Evolutionary conservation across 352 stramenopile species (phyloP), one percentile per base, ranked within the genome.

Genomic region (Phytopythium delawarense): DNA sequence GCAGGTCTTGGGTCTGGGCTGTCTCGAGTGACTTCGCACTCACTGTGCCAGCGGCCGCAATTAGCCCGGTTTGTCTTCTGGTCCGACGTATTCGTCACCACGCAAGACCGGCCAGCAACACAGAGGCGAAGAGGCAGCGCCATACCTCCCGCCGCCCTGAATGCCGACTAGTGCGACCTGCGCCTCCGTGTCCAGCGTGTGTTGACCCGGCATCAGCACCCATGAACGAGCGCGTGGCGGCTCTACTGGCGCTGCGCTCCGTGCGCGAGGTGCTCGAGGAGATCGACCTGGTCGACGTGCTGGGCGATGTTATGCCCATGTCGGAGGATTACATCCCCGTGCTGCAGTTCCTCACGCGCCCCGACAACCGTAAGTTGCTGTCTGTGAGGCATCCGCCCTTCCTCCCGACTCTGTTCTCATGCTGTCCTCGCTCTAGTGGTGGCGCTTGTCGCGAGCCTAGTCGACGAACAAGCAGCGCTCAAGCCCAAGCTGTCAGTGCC

Each of bases 301-400:
- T 89, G 35, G 66, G 60, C 35, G 74, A 84, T 35, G 69, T 89
- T 54, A 76, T 74, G 4, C 66, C 72, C 37, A 64, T 74, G 32
- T 88, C 78, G 1, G 75, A 90, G 44, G 66, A 81, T 54, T 90
- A 90, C 58, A 74, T 87, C 35, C 71, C 81, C 13, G 66, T 74
- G 55, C 71, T 90, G 0, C 62, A 81, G 60, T 90, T 84, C 46
- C 76, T 90, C 70, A 79, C 87, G 65, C 67, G 68, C 0, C 78
- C 80, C 11, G 78, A 90, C 30, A 87, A 87, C 51, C 40, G 80
- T 90, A 74, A 56, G 76, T 60, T 21, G 7, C 7, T 15, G 20
- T 25, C 39, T 28, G 28, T 32, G 5, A 32, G 28, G 28, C 28
- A 32, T 32, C 28, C 28, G 0, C 28, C 28, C 28, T 32, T 0